Base-by-base conservation (phyloP, 148 eudicot species). In the Suaeda aralocaspica region DNA sequence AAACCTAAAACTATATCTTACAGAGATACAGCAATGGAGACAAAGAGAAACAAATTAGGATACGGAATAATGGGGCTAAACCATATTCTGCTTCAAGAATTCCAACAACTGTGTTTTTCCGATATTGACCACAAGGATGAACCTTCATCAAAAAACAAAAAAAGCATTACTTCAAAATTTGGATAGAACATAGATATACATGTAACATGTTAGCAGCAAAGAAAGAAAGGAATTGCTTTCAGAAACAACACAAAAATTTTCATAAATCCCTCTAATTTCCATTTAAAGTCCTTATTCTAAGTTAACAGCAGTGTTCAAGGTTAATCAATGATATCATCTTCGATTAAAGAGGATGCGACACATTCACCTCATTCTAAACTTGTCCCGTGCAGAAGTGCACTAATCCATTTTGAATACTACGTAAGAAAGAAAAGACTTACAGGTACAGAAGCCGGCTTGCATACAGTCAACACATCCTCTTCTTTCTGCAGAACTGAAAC, bases 121-220 rank as follows among this genome's bases (percentile, higher is more conserved):
- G 91, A 77, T 94, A 94, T 76, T 94, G 98, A 58, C 98, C 98
- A 76, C 97, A 94, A 29, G 97, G 90, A 80, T 91, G 98, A 69
- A 94, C 98, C 98, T 94, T 73, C 55, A 69, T 10, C 9, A 70
- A 22, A 28, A 68, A 26, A 77, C 73, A 70, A 25, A 45, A 53
- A 9, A 49, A 29, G 16, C n/a, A 28, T 66, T 25, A 63, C 7
- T 26, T 41, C 33, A 1, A 70, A n/a, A n/a, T n/a, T n/a, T n/a
- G n/a, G n/a, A 5, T 62, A 36, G 7, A 41, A 14, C 60, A 6
- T 46, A 69, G 13, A 75, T 46, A 58, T 28, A 30, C 30, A 56
- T 5, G 44, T 46, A 62, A n/a, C n/a, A n/a, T n/a, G n/a, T n/a
- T n/a, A 26, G 31, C 36, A 13, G 7, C 42, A 52, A 67, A 71